Percentiles rank a stretch among this genome's conserved stretches.
Evolutionary conservation across 345 rosid species (phyloP).

Genomic region (Raphanus raphanistrum): DNA sequence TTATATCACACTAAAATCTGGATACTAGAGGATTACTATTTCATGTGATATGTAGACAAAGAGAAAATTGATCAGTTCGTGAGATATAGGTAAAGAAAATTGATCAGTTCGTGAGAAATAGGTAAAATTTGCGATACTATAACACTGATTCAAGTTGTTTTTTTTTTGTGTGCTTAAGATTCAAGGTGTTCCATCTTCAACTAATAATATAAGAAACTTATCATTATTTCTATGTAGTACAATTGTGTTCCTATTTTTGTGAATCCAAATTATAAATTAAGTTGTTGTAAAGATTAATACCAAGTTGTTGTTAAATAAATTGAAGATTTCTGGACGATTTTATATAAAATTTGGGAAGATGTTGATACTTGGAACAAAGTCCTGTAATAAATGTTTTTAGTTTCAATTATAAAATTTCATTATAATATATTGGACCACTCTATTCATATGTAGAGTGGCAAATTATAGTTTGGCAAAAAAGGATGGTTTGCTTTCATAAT

Average conservation of each 20-base stretch:
- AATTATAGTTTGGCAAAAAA: constrained; percentile 24
- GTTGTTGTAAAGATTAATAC: background rate
- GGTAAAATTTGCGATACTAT: background rate
- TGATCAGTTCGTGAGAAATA: background rate
- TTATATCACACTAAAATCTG: background rate
- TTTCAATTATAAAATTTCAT: background rate
- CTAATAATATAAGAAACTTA: background rate
- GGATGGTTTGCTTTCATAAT: constrained; percentile 31
- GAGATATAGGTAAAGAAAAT: background rate
- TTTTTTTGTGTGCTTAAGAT: too few species aligned
- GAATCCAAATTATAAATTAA: background rate
- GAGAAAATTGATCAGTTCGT: background rate
- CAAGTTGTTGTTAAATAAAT: background rate
- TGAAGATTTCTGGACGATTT: background rate
- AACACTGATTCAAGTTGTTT: background rate
- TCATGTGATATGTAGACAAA: background rate
- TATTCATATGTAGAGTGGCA: constrained; percentile 27
- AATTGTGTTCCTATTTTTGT: background rate
- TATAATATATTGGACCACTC: constrained; percentile 36
- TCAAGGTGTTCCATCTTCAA: constrained; percentile 2
- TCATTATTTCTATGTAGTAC: background rate
- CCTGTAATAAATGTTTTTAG: constrained; percentile 5
- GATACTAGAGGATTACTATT: background rate
- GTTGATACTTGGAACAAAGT: constrained; percentile 27
- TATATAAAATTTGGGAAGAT: background rate